These are phyloP conservation scores for Aureobasidium sp. DNA, from an alignment of 2,329 filamentous ascomycete genomes.

Conservation along the genomic window DNA sequence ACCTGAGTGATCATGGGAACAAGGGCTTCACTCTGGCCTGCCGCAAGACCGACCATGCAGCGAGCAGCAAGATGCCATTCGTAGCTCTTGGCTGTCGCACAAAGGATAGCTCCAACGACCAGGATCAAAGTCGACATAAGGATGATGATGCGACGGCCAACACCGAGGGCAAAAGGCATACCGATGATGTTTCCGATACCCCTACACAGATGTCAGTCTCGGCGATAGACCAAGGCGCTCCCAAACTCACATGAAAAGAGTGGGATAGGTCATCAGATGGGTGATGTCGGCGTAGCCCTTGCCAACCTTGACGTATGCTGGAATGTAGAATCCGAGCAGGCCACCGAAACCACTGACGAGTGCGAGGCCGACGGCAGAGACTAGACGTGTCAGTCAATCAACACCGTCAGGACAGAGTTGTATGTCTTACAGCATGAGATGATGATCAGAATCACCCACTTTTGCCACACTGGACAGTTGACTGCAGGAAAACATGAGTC, in stretches of 20 bases:
- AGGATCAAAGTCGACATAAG: conserved; percentile 26
- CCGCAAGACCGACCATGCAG: conserved; percentile 28
- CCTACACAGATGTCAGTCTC: conserved; percentile 23
- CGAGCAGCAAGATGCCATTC: conserved; percentile 26
- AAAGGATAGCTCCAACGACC: conserved; percentile 24
- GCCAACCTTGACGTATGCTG: conserved; percentile 28
- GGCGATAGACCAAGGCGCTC: not conserved
- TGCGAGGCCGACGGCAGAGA: conserved; percentile 34
- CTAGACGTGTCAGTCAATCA: conserved; percentile 20
- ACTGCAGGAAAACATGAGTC: not conserved
- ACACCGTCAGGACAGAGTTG: no score
- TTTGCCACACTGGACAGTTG: conserved; percentile 16
- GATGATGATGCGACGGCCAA: conserved; percentile 30
- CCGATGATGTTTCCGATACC: conserved; percentile 27
- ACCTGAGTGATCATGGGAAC: conserved; percentile 29
- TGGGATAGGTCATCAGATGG: conserved; percentile 28
- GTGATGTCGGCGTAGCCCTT: conserved; percentile 17
- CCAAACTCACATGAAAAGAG: conserved; percentile 25
- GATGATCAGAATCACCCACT: conserved; percentile 16
- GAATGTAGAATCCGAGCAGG: conserved; percentile 37
- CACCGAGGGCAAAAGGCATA: conserved; percentile 31
- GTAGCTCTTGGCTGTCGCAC: conserved; percentile 21
- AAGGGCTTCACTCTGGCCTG: conserved; percentile 22
- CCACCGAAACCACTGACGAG: conserved; percentile 39
- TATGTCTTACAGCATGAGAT: conserved; percentile 12